Percentiles rank a stretch among this genome's conserved stretches.
These are phyloP conservation scores for Meira miltonrushii DNA, from an alignment of 1,284 basidiomycete species.

Conservation along the genomic window DNA sequence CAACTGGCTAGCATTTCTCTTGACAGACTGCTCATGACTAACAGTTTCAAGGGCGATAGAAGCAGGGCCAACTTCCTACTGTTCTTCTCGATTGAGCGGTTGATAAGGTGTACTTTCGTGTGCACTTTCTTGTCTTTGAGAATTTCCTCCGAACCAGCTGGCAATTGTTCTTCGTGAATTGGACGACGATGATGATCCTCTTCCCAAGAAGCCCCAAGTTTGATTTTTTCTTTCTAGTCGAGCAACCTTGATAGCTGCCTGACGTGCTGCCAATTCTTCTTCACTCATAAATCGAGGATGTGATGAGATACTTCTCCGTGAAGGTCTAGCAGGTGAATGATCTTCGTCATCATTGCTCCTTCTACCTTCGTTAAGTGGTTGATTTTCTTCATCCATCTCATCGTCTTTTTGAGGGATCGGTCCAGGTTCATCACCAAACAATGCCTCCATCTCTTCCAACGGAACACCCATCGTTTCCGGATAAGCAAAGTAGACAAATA, in stretches of 20 bases:
- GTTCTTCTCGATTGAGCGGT: not conserved
- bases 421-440: slow-evolving; percentile 35
- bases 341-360: not conserved
- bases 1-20: too few relatives aligned
- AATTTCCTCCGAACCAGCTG: not conserved
- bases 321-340: slow-evolving; percentile 22
- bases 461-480: slow-evolving; percentile 59
- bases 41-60: slow-evolving; percentile 2
- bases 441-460: slow-evolving; percentile 51
- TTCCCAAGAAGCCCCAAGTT: too few relatives aligned
- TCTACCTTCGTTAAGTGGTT: slow-evolving; percentile 10
- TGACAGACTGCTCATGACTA: not conserved
- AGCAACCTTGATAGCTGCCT: slow-evolving; percentile 34
- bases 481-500: slow-evolving; percentile 63
- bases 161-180: not conserved
- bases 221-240: slow-evolving; percentile 59
- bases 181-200: not conserved
- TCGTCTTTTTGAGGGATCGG: slow-evolving; percentile 47
- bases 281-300: slow-evolving; percentile 63
- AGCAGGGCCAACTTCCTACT: slow-evolving; percentile 5
- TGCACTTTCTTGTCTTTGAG: not conserved
- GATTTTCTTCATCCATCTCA: slow-evolving; percentile 16
- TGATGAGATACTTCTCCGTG: slow-evolving; percentile 32
- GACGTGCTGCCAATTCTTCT: slow-evolving; percentile 67
- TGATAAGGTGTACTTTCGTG: not conserved